Evolutionary conservation across 306 rosid genomes (phyloP), one percentile per base, ranked within the genome.

Genomic region (Benincasa hispida): DNA sequence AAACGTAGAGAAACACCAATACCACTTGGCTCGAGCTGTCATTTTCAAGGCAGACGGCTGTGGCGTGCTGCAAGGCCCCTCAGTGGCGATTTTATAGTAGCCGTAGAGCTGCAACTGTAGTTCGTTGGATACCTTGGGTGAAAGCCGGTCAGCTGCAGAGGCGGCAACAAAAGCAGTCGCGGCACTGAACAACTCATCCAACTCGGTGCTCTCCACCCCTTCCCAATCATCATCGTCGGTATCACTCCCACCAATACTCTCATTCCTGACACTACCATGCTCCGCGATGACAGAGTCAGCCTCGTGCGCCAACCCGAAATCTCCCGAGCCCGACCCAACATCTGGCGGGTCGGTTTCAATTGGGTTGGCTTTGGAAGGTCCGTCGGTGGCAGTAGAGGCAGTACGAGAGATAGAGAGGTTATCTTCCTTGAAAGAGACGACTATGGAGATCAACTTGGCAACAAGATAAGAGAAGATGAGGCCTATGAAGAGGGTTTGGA

Each of bases 1-100:
- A 3, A 42, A 60, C 72, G 8, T 30, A 57, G 22, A 77, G 55
- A 61, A 13, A 59, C 22, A 39, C 39, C 54, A 55, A 69, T 91
- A 95, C 99, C 99, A 95, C 79, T 95, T 95, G 25, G 99, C 98
- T 8, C 99, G 96, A 80, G 97, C 97, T 5, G 99, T 86, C 88
- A 95, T 87, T 84, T 95, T 95, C 78, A 95, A 84, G 6, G 99
- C 85, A 68, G 97, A 92, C 3, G 99, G 99, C 78, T 90, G 99
- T 5, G 97, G 88, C 15, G 91, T 53, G 75, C 88, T 88, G 57
- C 99, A 95, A 10, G 99, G 99, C 13, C 99, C 99, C 81, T 95
- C 99, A 2, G 99, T 95, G 22, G 99, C 98, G 63, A 95, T 92
- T 88, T 95, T 95, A 84, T 95, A 95, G 70, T 89, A 78, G 21